phyloP scores from a whole-genome alignment of 164 flowering plant genomes.

The Dillenia turbinata region DNA sequence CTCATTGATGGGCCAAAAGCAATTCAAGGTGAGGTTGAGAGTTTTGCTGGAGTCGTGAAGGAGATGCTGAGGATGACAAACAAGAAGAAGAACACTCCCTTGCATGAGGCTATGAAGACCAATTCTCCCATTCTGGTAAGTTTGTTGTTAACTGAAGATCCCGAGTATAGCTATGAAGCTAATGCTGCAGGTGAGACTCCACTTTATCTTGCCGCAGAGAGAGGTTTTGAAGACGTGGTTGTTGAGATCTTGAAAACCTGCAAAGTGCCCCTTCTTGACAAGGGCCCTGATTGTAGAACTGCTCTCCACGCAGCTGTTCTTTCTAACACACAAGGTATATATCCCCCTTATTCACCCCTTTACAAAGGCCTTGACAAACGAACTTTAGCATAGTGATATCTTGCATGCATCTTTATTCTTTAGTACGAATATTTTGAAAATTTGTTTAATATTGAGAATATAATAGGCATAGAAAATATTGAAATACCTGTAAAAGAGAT shows the following conservation, averaged over 20 bases:
- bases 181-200: constrained; percentile 17
- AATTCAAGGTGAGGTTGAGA: not conserved
- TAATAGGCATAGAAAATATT: too few relatives aligned
- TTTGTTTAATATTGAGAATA: too few relatives aligned
- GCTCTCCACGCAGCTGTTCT: constrained; percentile 4
- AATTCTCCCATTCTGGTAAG: not conserved
- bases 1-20: not conserved
- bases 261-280: not conserved
- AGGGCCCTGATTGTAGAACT: constrained; percentile 2
- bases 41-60: not conserved
- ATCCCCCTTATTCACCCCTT: too few relatives aligned
- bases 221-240: not conserved
- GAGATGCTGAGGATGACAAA: not conserved
- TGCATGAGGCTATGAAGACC: constrained; percentile 1
- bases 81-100: not conserved
- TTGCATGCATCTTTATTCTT: too few relatives aligned
- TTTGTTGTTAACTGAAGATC: not conserved
- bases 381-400: too few relatives aligned
- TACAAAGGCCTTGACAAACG: too few relatives aligned
- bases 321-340: not conserved
- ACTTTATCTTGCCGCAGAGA: constrained; percentile 14
- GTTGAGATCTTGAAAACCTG: not conserved
- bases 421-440: too few relatives aligned
- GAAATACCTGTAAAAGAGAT: too few relatives aligned
- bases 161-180: not conserved